Evolutionary conservation across 148 eudicot species (phyloP), one percentile per base, ranked within the genome.

Genomic region (Salicornia ramosissima): DNA sequence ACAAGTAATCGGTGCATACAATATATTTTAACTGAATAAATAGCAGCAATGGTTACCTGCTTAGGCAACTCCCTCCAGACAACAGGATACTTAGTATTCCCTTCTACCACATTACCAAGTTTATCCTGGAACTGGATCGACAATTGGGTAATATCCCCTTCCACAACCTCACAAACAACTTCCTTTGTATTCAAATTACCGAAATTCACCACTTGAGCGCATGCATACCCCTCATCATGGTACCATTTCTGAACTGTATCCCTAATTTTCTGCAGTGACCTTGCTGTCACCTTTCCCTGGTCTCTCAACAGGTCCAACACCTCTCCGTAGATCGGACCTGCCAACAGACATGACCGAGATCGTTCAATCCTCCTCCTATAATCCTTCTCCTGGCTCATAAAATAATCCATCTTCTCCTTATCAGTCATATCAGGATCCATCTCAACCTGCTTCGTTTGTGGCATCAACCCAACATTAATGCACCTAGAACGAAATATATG

Each of bases 181-280:
- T 90, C 92, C 74, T 85, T 88, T 0, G 97, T 90, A 78, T 94
- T 86, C 84, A 90, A 83, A 69, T 94, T 90, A 59, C 98, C 98
- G 28, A 94, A 94, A 74, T 94, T 94, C 65, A 90, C 96, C 21
- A 94, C 98, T 72, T 87, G 91, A 1, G 98, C 97, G 54, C 91
- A 88, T 0, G 88, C 97, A 45, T 90, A 90, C 58, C 98, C 98
- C 63, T 94, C 86, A 12, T 94, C 98, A 39, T 83, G 95, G 61
- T 94, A 94, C 98, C 98, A 94, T 65, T 86, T 85, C 87, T 94
- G 96, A 64, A 94, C 96, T 68, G 78, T 79, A 68, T 94, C 96
- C 70, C 96, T 72, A 50, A 88, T 90, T 83, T 68, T 88, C 87
- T 87, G 96, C 87, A 94, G 53, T 78, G 85, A 45, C 78, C 97